Percentiles rank a stretch among this genome's conserved stretches.
Conservation (phyloP, 257 asterid genomes). For the Primulina huaijiensis region DNA sequence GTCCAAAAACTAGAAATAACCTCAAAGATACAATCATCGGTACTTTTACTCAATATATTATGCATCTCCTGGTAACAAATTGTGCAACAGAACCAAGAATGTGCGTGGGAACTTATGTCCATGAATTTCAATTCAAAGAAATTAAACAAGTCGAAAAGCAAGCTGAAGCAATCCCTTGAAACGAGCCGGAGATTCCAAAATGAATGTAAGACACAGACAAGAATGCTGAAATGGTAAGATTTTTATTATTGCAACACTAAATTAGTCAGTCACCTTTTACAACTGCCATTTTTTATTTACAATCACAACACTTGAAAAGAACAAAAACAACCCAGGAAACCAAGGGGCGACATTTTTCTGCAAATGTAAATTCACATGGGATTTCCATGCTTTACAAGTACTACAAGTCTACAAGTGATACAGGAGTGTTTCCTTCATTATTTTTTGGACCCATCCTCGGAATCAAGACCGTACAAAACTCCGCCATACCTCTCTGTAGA, state of each 20-base stretch:
- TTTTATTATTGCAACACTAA: not conserved
- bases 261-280: not conserved
- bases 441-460: not conserved
- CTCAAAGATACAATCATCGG: not conserved
- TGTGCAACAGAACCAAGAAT: too few relatives aligned
- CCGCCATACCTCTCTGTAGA: not conserved
- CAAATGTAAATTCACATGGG: not conserved
- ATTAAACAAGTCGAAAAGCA: not conserved
- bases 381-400: not conserved
- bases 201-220: not conserved
- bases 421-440: not conserved
- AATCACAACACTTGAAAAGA: not conserved
- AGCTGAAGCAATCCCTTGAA: not conserved
- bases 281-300: not conserved
- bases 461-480: slow-evolving; percentile 7
- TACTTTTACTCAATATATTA: not conserved
- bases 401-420: not conserved
- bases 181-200: not conserved
- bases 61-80: too few relatives aligned
- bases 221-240: not conserved
- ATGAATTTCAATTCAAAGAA: too few relatives aligned
- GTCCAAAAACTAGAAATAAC: not conserved
- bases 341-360: not conserved
- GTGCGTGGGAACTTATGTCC: not conserved
- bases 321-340: not conserved